phyloP scores from a whole-genome alignment of 768 basidiomycete genomes.

The Asterophora parasitica region DNA sequence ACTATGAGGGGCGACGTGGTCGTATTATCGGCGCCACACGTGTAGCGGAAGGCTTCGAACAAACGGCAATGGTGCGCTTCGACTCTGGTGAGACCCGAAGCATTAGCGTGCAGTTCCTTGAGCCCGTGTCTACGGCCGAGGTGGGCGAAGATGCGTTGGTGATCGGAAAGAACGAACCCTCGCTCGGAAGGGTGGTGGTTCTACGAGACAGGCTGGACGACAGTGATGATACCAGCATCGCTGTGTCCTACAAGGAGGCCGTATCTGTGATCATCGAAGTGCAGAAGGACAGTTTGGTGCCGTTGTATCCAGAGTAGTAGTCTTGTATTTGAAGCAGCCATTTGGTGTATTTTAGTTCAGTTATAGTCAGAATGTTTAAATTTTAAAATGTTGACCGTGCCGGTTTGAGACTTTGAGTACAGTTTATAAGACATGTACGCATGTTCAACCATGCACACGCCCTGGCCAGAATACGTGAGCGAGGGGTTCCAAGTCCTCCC shows the following conservation, averaged over 20 bases:
- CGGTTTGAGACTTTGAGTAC: too few relatives aligned
- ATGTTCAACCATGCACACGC: not conserved
- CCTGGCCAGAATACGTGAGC: not conserved
- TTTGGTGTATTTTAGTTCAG: constrained; percentile 1
- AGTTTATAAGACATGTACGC: too few relatives aligned
- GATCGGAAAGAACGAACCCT: constrained; percentile 27
- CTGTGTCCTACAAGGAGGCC: constrained; percentile 33
- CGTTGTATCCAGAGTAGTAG: constrained; percentile 21
- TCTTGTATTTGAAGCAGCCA: not conserved
- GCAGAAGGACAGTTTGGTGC: constrained; percentile 28
- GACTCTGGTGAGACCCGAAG: constrained; percentile 27
- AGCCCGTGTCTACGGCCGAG: constrained; percentile 32
- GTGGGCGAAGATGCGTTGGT: constrained; percentile 47
- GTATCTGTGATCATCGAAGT: constrained; percentile 32
- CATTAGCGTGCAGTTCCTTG: constrained; percentile 38
- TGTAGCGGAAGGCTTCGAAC: constrained; percentile 21
- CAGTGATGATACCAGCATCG: constrained; percentile 15
- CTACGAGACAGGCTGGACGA: constrained; percentile 34
- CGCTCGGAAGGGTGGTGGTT: constrained; percentile 39
- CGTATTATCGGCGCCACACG: constrained; percentile 22
- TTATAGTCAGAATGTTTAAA: not conserved
- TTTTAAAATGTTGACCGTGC: too few relatives aligned
- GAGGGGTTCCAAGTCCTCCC: not conserved
- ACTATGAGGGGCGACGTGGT: constrained; percentile 26
- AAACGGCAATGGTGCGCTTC: constrained; percentile 23